phyloP scores from a whole-genome alignment of 805 yeast genomes.

The Torulaspora franciscae region DNA sequence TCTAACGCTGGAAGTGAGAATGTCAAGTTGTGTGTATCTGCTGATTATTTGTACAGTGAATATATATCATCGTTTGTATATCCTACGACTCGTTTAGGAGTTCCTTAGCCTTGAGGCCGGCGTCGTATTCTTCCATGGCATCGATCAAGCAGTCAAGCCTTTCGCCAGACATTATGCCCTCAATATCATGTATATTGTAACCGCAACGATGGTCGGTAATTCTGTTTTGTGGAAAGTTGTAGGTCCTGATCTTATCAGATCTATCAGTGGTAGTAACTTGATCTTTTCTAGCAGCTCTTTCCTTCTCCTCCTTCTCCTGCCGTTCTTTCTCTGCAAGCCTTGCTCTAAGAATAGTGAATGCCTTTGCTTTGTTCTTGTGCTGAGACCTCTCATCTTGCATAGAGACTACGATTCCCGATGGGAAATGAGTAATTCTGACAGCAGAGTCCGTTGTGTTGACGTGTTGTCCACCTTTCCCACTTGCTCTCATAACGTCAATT shows the following conservation, averaged over 20 bases:
- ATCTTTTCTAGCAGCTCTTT: constrained; percentile 61
- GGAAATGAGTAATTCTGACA: constrained; percentile 84
- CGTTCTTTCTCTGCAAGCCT: constrained; percentile 79
- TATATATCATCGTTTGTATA: neutral
- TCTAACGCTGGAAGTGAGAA: neutral
- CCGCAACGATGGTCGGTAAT: constrained; percentile 93
- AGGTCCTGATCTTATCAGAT: constrained; percentile 89
- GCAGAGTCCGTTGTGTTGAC: constrained; percentile 98
- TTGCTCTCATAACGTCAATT: constrained; percentile 94
- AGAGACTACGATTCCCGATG: constrained; percentile 81
- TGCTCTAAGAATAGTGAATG: constrained; percentile 75
- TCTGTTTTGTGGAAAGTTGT: constrained; percentile 87
- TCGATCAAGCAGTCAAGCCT: constrained; percentile 53
- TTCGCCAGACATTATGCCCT: constrained; percentile 58
- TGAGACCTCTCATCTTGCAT: constrained; percentile 97
- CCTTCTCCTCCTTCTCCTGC: constrained; percentile 57
- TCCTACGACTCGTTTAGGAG: constrained; percentile 26
- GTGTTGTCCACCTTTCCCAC: constrained; percentile 98
- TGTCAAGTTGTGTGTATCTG: neutral
- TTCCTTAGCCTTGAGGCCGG: constrained; percentile 42
- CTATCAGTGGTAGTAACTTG: constrained; percentile 89
- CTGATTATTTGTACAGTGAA: neutral
- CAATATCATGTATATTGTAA: constrained; percentile 67
- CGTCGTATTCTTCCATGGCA: constrained; percentile 45
- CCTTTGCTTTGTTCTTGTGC: constrained; percentile 89